These are phyloP conservation scores for Citrus cavaleriei DNA, from an alignment of 345 rosid species.

Conservation along the genomic window DNA sequence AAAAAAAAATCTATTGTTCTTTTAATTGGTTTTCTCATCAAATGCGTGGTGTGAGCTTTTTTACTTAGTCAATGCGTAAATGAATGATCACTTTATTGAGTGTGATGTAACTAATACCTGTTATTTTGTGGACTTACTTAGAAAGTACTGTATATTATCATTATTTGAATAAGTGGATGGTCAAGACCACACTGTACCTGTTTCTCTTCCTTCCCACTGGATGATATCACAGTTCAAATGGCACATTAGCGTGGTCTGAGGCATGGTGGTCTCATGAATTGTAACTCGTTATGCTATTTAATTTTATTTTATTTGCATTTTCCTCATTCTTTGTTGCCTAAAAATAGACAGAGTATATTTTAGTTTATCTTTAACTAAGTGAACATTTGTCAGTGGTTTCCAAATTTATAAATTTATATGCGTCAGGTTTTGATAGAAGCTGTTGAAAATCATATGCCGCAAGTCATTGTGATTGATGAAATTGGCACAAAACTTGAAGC, in stretches of 20 bases:
- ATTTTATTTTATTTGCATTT: not conserved
- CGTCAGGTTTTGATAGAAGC: slow-evolving; percentile 81
- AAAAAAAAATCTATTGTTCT: not conserved
- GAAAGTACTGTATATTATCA: not conserved
- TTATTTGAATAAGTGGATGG: not conserved
- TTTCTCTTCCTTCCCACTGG: not conserved
- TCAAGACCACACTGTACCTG: not conserved
- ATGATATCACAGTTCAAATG: not conserved
- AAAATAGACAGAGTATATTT: not conserved
- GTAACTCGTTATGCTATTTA: not conserved
- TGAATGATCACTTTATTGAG: not conserved
- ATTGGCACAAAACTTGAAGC: slow-evolving; percentile 96
- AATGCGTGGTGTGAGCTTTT: not conserved
- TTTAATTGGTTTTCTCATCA: not conserved
- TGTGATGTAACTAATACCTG: not conserved
- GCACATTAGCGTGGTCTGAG: not conserved
- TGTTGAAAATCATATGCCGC: slow-evolving; percentile 96
- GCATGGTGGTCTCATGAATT: not conserved
- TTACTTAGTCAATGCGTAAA: not conserved
- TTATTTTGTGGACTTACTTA: not conserved
- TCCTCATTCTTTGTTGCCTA: not conserved
- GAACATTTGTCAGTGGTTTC: not conserved
- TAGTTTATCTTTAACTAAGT: not conserved
- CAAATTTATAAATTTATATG: slow-evolving; percentile 6
- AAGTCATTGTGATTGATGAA: slow-evolving; percentile 93